Conservation (phyloP, 163 green algal species). For the Scenedesmus sp. region DNA sequence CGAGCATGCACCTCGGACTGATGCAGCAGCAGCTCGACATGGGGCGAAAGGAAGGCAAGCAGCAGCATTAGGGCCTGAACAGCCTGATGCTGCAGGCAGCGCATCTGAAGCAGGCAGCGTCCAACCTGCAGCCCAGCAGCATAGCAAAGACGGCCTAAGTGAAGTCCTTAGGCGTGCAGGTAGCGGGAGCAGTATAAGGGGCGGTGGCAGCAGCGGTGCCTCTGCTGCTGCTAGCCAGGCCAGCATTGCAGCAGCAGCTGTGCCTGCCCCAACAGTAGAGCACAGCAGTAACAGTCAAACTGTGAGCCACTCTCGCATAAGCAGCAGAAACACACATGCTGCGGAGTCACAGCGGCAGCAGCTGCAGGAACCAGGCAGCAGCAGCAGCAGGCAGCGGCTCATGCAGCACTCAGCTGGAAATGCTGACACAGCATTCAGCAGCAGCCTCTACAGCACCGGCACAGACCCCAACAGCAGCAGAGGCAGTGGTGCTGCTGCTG, state of each 20-base stretch:
- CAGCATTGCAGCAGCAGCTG: not conserved
- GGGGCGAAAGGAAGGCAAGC: not conserved
- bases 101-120: not conserved
- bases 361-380: not conserved
- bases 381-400: not conserved
- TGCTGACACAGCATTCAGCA: not conserved
- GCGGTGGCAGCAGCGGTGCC: not conserved
- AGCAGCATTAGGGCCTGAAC: not conserved
- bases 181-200: not conserved
- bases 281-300: not conserved
- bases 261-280: not conserved
- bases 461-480: not conserved
- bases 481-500: too few species aligned
- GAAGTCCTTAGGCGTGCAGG: not conserved
- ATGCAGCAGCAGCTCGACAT: not conserved
- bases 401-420: not conserved
- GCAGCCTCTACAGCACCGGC: not conserved
- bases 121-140: not conserved
- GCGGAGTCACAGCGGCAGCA: not conserved
- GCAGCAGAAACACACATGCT: not conserved
- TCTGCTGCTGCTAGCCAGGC: not conserved
- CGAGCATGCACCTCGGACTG: not conserved
- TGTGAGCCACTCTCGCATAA: not conserved
- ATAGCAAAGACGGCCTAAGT: not conserved
- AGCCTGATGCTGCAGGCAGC: not conserved